These are phyloP conservation scores for Hemisphaericaspora nanyangensis DNA, from an alignment of 805 yeast species.

Conservation along the genomic window DNA sequence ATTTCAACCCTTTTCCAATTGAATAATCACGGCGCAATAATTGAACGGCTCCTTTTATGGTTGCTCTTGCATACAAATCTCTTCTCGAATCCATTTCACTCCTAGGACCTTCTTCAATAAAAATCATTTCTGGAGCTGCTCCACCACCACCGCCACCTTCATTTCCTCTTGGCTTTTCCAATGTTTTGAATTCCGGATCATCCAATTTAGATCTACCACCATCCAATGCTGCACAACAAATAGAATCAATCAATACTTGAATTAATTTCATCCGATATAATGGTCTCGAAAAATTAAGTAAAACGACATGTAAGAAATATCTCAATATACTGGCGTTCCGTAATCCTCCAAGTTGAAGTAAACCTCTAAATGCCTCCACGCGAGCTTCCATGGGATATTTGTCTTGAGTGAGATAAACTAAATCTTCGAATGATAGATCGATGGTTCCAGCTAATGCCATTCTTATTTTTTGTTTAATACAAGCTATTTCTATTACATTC, in stretches of 20 bases:
- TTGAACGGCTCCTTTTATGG: slow-evolving; percentile 63
- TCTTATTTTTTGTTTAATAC: slow-evolving; percentile 56
- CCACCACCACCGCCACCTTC: slow-evolving; percentile 5
- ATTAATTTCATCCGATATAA: slow-evolving; percentile 50
- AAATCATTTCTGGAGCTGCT: slow-evolving; percentile 42
- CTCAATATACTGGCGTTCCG: slow-evolving; percentile 57
- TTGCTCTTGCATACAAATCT: slow-evolving; percentile 61
- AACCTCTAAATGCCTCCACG: slow-evolving; percentile 63
- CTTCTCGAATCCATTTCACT: slow-evolving; percentile 49
- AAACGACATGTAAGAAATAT: slow-evolving; percentile 56
- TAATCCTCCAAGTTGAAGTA: slow-evolving; percentile 74
- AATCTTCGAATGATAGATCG: slow-evolving; percentile 49
- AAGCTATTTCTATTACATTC: slow-evolving; percentile 48
- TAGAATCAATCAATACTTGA: slow-evolving; percentile 42
- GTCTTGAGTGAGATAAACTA: slow-evolving; percentile 49
- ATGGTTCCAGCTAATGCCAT: slow-evolving; percentile 56
- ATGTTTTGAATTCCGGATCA: slow-evolving; percentile 57
- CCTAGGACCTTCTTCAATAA: slow-evolving; percentile 51
- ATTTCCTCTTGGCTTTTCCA: slow-evolving; percentile 23
- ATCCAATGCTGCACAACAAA: slow-evolving; percentile 65
- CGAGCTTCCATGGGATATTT: slow-evolving; percentile 51
- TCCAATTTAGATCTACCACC: slow-evolving; percentile 58
- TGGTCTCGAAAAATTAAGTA: slow-evolving; percentile 50
- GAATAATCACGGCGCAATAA: slow-evolving; percentile 57
- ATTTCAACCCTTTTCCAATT: slow-evolving; percentile 53